Base-by-base conservation (phyloP, 2,329 filamentous ascomycete species). In the Ceratocystis eucalypticola region DNA sequence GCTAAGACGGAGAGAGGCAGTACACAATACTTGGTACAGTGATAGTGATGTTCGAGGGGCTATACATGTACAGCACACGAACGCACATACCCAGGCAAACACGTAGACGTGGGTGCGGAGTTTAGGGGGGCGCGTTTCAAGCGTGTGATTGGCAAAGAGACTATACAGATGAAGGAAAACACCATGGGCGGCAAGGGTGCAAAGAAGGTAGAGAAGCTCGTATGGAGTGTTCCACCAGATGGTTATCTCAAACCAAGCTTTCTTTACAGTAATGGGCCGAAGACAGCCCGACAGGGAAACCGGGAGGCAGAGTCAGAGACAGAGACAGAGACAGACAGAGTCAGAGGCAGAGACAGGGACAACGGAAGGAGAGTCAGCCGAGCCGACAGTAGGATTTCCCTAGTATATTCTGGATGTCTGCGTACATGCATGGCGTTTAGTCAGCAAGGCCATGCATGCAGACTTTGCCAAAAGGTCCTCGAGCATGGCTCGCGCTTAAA, bases 191-290 rank as follows among this genome's bases (percentile, higher is more conserved):
- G 48, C 48, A 53, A 53, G 37, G 37, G 10, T 41, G 10, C 10
- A 50, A 20, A 7, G n/a, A 22, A n/a, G n/a, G 22, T 50, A 50
- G 22, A 59, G 28, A 33, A 33, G 53, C 25, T 59, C 53, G 12
- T 59, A 17, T 17, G 53, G 3, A 59, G 53, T 59, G 53, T 59
- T 33, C 53, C 53, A 59, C 22, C n/a, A 30, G 15, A 63, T 41
- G 8, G 37, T 20, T 22, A 41, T 20, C 25, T 37, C 37, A 30
- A 20, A 50, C 25, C 46, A 55, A 57, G 62, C 61, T 63, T 63
- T 63, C 46, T 46, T 41, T 61, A 59, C 30, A 37, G 22, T 22
- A 50, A 65, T 28, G 57, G n/a, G 41, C 46, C 44, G 20, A 66
- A 53, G 33, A 62, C 22, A 4, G 45, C 17, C 28, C 28, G n/a